Conservation (phyloP, 257 asterid species). For the Lavandula angustifolia region DNA sequence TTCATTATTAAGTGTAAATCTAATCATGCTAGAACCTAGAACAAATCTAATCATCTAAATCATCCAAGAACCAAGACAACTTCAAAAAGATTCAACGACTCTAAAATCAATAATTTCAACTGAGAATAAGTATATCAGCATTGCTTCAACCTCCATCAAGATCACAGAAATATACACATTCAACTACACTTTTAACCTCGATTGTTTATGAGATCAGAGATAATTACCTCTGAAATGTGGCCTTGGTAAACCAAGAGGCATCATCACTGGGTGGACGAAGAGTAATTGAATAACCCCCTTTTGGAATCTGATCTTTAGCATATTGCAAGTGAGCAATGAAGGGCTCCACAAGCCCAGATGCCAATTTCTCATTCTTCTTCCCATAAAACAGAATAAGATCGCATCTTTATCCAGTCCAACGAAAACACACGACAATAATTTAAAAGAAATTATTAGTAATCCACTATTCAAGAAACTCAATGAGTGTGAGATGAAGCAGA, state of each 20-base stretch:
- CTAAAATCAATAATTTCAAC: background rate
- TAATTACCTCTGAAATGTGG: constrained; percentile 73
- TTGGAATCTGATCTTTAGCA: constrained; percentile 79
- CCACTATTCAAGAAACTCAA: constrained; percentile 13
- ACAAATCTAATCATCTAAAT: no score
- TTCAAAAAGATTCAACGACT: background rate
- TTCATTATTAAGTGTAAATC: no score
- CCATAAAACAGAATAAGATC: constrained; percentile 85
- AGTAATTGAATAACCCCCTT: constrained; percentile 85
- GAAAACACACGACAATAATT: constrained; percentile 34
- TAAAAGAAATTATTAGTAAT: constrained; percentile 24
- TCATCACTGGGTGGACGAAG: constrained; percentile 56
- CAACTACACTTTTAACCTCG: background rate
- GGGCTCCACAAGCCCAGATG: constrained; percentile 89
- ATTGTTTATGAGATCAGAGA: background rate
- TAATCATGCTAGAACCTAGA: no score
- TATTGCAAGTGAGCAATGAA: constrained; percentile 75
- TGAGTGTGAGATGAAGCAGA: background rate
- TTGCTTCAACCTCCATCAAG: background rate
- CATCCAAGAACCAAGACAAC: constrained; percentile 14
- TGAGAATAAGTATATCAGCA: background rate
- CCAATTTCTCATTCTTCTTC: constrained; percentile 71
- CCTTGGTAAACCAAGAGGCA: constrained; percentile 80
- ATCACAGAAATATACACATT: background rate
- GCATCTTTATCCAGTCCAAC: constrained; percentile 51